Evolutionary conservation across 1,139 yeast genomes (phyloP).

Genomic region (Saccharomycopsis hybrid): DNA sequence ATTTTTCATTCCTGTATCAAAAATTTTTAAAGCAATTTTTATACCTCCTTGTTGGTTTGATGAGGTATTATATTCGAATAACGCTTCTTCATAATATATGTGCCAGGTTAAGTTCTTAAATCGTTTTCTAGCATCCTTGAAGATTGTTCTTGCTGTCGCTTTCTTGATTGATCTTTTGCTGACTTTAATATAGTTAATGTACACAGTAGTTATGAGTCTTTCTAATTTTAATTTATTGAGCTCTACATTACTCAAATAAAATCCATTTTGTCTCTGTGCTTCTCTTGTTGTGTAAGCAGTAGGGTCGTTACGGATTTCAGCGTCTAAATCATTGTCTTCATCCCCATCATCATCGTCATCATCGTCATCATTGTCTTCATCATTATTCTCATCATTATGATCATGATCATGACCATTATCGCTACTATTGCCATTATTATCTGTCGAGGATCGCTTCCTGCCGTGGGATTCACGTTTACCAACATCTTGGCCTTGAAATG

Average conservation of each 20-base stretch:
- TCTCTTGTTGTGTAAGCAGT: constrained; percentile 14
- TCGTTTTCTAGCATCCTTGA: constrained; percentile 65
- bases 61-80: constrained; percentile 63
- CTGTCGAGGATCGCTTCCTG: background rate
- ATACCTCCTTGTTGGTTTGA: constrained; percentile 41
- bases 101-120: constrained; percentile 69
- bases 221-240: constrained; percentile 30
- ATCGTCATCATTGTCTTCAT: constrained; percentile 8
- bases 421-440: background rate
- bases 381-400: constrained; percentile 25
- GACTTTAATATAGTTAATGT: constrained; percentile 57
- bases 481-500: constrained; percentile 14
- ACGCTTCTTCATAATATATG: constrained; percentile 75
- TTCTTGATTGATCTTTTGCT: constrained; percentile 36
- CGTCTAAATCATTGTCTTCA: constrained; percentile 24
- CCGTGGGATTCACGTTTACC: constrained; percentile 23
- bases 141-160: constrained; percentile 31
- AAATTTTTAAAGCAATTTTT: constrained; percentile 68
- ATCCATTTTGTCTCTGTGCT: constrained; percentile 18
- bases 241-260: constrained; percentile 26
- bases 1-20: constrained; percentile 70
- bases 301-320: constrained; percentile 1
- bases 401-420: too few relatives aligned
- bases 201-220: constrained; percentile 47
- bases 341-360: constrained; percentile 21